Evolutionary conservation across 768 basidiomycete genomes (phyloP).

Genomic region (Suillus plorans): DNA sequence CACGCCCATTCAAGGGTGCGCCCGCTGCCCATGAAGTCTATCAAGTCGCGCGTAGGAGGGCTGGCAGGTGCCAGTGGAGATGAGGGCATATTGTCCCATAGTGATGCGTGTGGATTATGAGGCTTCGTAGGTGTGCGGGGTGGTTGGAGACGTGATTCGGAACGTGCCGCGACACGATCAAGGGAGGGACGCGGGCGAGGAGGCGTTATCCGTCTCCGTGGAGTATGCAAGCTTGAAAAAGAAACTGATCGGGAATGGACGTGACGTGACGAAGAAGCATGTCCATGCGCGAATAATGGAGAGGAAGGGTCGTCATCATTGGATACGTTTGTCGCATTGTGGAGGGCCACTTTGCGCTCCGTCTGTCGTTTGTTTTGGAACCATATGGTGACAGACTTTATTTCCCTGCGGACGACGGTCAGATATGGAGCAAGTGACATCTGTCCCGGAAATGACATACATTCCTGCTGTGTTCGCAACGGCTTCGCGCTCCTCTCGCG

Average conservation of each 20-base stretch:
- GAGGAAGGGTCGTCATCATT: slow-evolving; percentile 20
- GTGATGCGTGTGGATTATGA: slow-evolving; percentile 26
- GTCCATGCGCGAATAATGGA: slow-evolving; percentile 22
- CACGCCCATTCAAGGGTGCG: slow-evolving; percentile 34
- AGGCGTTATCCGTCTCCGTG: slow-evolving; percentile 28
- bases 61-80: slow-evolving; percentile 45
- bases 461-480: slow-evolving; percentile 62
- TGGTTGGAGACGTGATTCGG: slow-evolving; percentile 29
- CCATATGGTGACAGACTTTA: slow-evolving; percentile 36
- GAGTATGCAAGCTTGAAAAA: slow-evolving; percentile 21
- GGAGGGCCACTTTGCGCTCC: slow-evolving; percentile 54
- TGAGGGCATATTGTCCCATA: slow-evolving; percentile 36
- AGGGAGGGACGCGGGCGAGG: slow-evolving; percentile 32
- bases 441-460: slow-evolving; percentile 38
- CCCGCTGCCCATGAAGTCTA: slow-evolving; percentile 28
- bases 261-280: slow-evolving; percentile 29
- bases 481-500: slow-evolving; percentile 68
- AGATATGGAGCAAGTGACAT: slow-evolving; percentile 8
- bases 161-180: slow-evolving; percentile 30
- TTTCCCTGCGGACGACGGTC: slow-evolving; percentile 26
- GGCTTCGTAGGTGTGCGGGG: slow-evolving; percentile 31
- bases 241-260: slow-evolving; percentile 38
- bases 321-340: slow-evolving; percentile 30
- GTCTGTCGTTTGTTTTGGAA: slow-evolving; percentile 39
- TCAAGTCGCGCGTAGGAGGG: slow-evolving; percentile 30